Evolutionary conservation across 2,329 filamentous ascomycete species (phyloP).

Genomic region (Aureobasidium pullulans): DNA sequence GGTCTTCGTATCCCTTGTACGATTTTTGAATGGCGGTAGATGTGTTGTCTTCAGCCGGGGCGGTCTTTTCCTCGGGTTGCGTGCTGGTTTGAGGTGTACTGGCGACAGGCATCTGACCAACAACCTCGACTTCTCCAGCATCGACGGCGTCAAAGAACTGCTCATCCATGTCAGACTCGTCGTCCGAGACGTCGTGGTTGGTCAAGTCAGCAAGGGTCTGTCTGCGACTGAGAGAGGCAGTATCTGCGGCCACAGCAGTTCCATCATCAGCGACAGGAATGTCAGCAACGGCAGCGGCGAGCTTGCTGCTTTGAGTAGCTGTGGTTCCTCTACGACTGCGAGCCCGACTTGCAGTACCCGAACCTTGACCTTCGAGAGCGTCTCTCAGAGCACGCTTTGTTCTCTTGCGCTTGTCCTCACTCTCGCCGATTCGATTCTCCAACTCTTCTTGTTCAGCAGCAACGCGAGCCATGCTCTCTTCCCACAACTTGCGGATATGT

Average conservation of each 20-base stretch:
- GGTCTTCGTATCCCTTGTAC: conserved; percentile 88
- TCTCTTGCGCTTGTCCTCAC: conserved; percentile 79
- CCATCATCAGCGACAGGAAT: conserved; percentile 15
- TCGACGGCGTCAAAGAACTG: conserved; percentile 98
- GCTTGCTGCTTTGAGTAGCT: background rate
- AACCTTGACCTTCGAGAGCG: conserved; percentile 56
- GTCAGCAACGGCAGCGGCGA: conserved; percentile 16
- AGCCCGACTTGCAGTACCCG: conserved; percentile 16
- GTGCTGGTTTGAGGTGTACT: conserved; percentile 29
- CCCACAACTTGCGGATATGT: conserved; percentile 92
- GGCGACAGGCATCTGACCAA: conserved; percentile 54
- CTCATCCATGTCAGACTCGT: conserved; percentile 76
- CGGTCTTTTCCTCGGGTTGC: conserved; percentile 12
- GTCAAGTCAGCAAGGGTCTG: conserved; percentile 62
- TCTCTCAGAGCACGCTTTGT: conserved; percentile 87
- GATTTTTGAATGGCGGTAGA: conserved; percentile 63
- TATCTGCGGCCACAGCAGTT: background rate
- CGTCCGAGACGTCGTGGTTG: conserved; percentile 61
- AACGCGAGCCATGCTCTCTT: conserved; percentile 98
- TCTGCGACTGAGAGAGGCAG: conserved; percentile 43
- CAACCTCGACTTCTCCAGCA: conserved; percentile 79
- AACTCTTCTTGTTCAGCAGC: conserved; percentile 88
- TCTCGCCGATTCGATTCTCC: conserved; percentile 78
- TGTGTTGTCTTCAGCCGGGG: conserved; percentile 29
- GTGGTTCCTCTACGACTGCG: conserved; percentile 15